Conservation (phyloP, 345 rosid species). For the Luvunga scandens region DNA sequence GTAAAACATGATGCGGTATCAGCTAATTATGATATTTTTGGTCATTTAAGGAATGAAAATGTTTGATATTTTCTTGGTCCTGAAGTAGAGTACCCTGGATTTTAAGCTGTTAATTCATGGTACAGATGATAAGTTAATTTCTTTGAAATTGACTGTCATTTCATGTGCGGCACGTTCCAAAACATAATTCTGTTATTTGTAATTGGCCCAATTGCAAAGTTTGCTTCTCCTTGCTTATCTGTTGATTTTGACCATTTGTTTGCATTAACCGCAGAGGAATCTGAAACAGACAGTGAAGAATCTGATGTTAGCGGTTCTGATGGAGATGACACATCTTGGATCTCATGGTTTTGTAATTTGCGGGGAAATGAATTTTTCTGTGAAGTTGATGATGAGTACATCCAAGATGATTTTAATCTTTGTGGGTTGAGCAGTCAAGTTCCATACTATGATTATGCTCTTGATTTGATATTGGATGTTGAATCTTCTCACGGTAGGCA, state of each 20-base stretch:
- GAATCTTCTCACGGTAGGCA: constrained; percentile 89
- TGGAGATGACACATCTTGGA: constrained; percentile 94
- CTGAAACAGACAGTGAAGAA: constrained; percentile 78
- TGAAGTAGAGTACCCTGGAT: not conserved
- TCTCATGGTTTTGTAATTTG: constrained; percentile 97
- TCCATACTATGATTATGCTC: constrained; percentile 92
- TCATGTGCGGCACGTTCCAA: not conserved
- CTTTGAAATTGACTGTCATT: not conserved
- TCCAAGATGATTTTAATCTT: constrained; percentile 95
- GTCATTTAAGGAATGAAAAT: not conserved
- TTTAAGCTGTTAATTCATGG: not conserved
- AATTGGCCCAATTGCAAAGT: not conserved
- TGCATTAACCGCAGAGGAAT: constrained; percentile 54
- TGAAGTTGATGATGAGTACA: constrained; percentile 96
- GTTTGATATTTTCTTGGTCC: not conserved
- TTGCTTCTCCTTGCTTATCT: not conserved
- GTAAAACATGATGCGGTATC: not conserved
- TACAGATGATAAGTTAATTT: not conserved
- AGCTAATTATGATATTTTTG: not conserved
- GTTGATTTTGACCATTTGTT: constrained; percentile 10
- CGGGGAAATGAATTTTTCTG: constrained; percentile 97
- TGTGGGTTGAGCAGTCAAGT: constrained; percentile 98
- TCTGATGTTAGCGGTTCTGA: constrained; percentile 89
- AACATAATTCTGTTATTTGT: not conserved
- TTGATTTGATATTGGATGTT: constrained; percentile 85